Conservation (phyloP, 768 basidiomycete species). For the Podaxis carcinomalis region DNA sequence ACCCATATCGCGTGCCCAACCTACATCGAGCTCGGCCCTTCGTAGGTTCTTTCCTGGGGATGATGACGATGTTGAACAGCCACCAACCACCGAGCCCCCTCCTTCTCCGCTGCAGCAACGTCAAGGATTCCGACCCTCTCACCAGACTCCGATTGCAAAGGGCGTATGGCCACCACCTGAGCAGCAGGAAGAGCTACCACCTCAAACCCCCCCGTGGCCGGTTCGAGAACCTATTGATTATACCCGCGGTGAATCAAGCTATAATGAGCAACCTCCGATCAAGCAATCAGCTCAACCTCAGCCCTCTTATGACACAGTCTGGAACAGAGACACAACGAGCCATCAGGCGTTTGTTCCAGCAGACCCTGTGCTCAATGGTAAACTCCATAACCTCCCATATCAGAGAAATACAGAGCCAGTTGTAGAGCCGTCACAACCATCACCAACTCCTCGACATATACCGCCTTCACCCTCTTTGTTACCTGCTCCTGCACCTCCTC, state of each 20-base stretch:
- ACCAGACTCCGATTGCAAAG: neutral
- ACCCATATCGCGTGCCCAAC: slow-evolving; percentile 49
- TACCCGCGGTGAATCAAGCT: neutral
- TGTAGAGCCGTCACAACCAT: neutral
- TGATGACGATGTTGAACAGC: slow-evolving; percentile 54
- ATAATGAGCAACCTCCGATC: neutral
- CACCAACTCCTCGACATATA: neutral
- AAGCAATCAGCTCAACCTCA: neutral
- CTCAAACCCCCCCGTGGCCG: neutral
- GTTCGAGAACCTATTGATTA: slow-evolving; percentile 3
- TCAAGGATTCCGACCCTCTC: neutral
- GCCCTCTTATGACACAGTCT: neutral
- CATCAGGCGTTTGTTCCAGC: neutral
- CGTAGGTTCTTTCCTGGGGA: slow-evolving; percentile 83
- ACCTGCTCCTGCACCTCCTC: neutral
- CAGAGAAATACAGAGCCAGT: neutral
- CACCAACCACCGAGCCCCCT: neutral
- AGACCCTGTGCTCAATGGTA: neutral
- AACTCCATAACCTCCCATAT: neutral
- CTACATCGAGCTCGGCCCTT: slow-evolving; percentile 43
- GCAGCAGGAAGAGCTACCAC: neutral
- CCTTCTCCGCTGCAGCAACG: neutral
- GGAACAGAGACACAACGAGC: neutral
- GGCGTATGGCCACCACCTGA: slow-evolving; percentile 6
- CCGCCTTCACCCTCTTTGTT: neutral